Percentiles rank a stretch among this genome's conserved stretches.
Conservation (phyloP, 2,329 filamentous ascomycete genomes). For the Tolypocladium ovalisporum region DNA sequence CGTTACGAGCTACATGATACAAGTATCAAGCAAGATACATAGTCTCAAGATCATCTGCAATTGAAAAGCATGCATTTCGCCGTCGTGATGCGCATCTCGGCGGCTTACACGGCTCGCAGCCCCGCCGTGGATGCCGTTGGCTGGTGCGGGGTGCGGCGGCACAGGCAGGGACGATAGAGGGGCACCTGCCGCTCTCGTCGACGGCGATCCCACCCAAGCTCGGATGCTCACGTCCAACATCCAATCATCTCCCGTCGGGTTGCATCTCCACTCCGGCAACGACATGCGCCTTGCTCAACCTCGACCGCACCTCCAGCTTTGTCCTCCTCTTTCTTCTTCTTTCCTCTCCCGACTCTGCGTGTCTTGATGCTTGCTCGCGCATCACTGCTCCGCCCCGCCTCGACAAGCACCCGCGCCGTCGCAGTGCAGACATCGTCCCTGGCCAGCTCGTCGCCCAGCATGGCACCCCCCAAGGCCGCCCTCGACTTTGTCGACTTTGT, state of each 20-base stretch:
- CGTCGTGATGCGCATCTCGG: too few species aligned
- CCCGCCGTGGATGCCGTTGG: background rate
- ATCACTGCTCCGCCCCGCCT: background rate
- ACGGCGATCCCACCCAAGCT: background rate
- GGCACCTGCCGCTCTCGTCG: background rate
- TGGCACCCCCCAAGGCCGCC: conserved; percentile 47
- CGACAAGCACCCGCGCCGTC: background rate
- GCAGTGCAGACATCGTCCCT: conserved; percentile 5
- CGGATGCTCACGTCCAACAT: background rate
- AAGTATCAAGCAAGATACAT: too few species aligned
- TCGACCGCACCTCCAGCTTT: background rate
- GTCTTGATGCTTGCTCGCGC: background rate
- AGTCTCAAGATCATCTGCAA: too few species aligned
- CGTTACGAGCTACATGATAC: too few species aligned
- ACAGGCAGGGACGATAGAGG: too few species aligned
- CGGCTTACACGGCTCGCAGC: background rate
- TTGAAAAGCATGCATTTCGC: too few species aligned
- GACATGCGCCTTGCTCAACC: background rate
- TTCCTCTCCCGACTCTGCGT: too few species aligned
- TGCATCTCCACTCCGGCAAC: background rate
- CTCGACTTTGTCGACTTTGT: conserved; percentile 87
- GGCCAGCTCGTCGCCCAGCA: conserved; percentile 24
- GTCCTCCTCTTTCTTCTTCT: background rate
- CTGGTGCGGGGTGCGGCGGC: background rate
- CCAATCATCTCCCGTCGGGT: background rate